Conservation (phyloP, 169 alveolate genomes). For the Plasmodium adleri region DNA sequence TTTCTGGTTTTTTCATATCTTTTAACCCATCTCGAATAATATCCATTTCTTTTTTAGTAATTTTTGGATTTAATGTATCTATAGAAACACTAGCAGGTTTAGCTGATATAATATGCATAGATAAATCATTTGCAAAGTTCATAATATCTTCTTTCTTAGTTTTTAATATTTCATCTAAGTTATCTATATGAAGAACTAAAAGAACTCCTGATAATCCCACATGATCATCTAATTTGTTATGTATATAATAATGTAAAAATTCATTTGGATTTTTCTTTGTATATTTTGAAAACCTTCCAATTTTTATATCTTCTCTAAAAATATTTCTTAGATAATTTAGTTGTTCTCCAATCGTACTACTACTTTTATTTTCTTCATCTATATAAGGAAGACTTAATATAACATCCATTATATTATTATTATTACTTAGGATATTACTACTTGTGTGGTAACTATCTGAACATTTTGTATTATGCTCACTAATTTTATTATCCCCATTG, state of each 20-base stretch:
- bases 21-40: slow-evolving; percentile 42
- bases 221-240: slow-evolving; percentile 23
- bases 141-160: slow-evolving; percentile 21
- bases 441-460: no score
- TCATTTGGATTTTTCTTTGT: slow-evolving; percentile 28
- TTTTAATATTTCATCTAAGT: slow-evolving; percentile 29
- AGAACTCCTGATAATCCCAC: slow-evolving; percentile 58
- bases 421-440: no score
- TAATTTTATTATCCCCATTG: background rate
- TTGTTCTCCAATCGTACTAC: slow-evolving; percentile 36
- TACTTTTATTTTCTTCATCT: background rate
- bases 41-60: slow-evolving; percentile 39
- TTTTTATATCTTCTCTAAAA: slow-evolving; percentile 59
- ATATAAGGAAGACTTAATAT: slow-evolving; percentile 25
- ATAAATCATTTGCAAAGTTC: slow-evolving; percentile 49
- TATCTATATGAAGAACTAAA: slow-evolving; percentile 35
- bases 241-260: slow-evolving; percentile 62
- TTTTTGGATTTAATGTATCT: slow-evolving; percentile 18
- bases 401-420: background rate
- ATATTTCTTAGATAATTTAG: slow-evolving; percentile 61
- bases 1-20: slow-evolving; percentile 36
- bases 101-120: slow-evolving; percentile 65
- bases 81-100: slow-evolving; percentile 52
- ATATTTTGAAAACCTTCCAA: slow-evolving; percentile 47
- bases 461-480: no score